Evolutionary conservation across 225 moss, liverwort and hornwort genomes (phyloP).

Genomic region (Polytrichum formosum): DNA sequence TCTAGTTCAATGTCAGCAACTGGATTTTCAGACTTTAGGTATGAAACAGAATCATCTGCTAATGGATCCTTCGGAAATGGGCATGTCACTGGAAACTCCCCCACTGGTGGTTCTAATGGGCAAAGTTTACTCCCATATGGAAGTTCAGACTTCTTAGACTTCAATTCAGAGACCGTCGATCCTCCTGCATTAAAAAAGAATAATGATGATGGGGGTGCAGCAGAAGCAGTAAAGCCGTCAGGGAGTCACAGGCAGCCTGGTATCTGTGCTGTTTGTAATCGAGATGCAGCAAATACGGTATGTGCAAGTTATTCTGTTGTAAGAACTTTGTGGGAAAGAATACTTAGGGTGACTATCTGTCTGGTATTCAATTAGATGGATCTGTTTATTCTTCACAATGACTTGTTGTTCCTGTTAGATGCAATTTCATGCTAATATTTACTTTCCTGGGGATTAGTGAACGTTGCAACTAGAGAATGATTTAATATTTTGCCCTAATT

Average conservation of each 20-base stretch:
- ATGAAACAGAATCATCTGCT: constrained; percentile 20
- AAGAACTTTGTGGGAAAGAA: no score
- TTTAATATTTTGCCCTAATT: no score
- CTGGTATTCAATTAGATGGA: no score
- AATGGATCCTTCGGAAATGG: constrained; percentile 34
- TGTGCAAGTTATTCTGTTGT: background rate
- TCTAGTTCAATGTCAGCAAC: constrained; percentile 23
- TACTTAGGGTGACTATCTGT: no score
- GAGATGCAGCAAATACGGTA: constrained; percentile 50
- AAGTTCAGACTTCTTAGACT: constrained; percentile 43
- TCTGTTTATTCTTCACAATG: no score
- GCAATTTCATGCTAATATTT: no score
- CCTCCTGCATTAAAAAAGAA: constrained; percentile 22
- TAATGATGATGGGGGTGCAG: constrained; percentile 15
- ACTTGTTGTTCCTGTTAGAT: no score
- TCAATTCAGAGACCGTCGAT: constrained; percentile 27
- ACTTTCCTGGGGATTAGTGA: no score
- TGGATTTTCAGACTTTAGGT: constrained; percentile 28
- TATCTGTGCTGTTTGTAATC: constrained; percentile 46
- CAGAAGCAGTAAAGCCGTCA: constrained; percentile 19
- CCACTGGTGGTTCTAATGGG: constrained; percentile 28
- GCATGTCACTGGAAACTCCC: constrained; percentile 25
- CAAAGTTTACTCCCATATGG: constrained; percentile 43
- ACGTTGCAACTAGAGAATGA: no score
- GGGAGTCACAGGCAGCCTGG: constrained; percentile 37